Base-by-base conservation (phyloP, 345 rosid species). In the Pistacia integerrima region DNA sequence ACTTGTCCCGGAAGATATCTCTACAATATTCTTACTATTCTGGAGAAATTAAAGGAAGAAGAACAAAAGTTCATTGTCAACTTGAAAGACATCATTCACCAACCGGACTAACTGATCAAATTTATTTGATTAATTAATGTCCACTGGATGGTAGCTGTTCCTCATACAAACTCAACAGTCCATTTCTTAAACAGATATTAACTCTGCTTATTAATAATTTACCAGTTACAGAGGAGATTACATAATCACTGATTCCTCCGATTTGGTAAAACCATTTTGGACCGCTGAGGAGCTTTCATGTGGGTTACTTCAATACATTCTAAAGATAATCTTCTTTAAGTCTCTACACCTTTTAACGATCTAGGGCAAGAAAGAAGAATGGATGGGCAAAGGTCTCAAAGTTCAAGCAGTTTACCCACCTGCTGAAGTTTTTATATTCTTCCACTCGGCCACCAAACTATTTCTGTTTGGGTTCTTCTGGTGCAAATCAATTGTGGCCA, bases 1-100 rank as follows among this genome's bases (percentile, higher is more conserved):
- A 72, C 85, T 63, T 82, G 75, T 73, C 64, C 78, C 76, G 1
- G n/a, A 82, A 76, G 85, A 7, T 66, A 64, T 56, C 28, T 62
- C 33, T 9, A 28, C 33, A n/a, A 6, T 30, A 48, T 22, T 59
- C 44, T 46, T 11, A 57, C 25, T 3, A 3, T 20, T 38, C 46
- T 14, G 28, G 25, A n/a, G 36, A 16, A 51, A 51, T 2, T 16
- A 55, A 33, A n/a, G 0, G 11, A 70, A 57, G 56, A 12, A 12
- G 36, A 16, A 38, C 18, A 7, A 16, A 51, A 8, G 13, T 14
- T 30, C 54, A 44, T 1, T 28, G 11, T 16, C 70, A n/a, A 52
- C 36, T 52, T 59, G 65, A 52, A 48, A 52, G 36, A 33, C 62
- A 70, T 64, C 69, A 69, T 35, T 36, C 74, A 62, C 80, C 78